phyloP scores from a whole-genome alignment of 257 asterid genomes.

The Forsythia viridissima region DNA sequence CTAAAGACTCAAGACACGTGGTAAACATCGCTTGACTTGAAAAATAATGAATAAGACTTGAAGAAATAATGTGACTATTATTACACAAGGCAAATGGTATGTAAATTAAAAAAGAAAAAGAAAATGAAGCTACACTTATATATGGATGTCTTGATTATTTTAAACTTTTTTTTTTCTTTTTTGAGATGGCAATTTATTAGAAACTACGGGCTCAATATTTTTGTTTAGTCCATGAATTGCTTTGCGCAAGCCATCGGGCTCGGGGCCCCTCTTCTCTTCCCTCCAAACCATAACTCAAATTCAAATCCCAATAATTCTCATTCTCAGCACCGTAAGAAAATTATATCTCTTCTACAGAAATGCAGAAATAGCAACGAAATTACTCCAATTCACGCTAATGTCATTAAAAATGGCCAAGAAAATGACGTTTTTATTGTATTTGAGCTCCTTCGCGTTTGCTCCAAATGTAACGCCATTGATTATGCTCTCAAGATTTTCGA shows the following conservation, averaged over 20 bases:
- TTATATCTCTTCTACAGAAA: conserved; percentile 31
- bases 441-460: conserved; percentile 55
- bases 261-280: conserved; percentile 10
- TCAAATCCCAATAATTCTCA: conserved; percentile 19
- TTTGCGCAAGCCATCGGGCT: conserved; percentile 17
- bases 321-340: conserved; percentile 26
- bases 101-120: too few relatives aligned
- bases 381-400: conserved; percentile 36
- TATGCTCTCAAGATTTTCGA: conserved; percentile 45
- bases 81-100: too few relatives aligned
- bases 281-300: conserved; percentile 20
- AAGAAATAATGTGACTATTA: too few relatives aligned
- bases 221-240: conserved; percentile 23
- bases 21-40: too few relatives aligned
- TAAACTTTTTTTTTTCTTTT: too few relatives aligned
- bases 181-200: too few relatives aligned
- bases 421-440: conserved; percentile 39
- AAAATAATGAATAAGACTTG: too few relatives aligned
- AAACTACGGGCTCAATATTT: background rate
- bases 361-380: conserved; percentile 38
- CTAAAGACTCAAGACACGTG: too few relatives aligned
- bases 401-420: conserved; percentile 38
- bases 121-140: too few relatives aligned
- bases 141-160: too few relatives aligned
- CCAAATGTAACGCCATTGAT: conserved; percentile 40